phyloP scores from a whole-genome alignment of 2,329 filamentous ascomycete species.

The Nemania abortiva region DNA sequence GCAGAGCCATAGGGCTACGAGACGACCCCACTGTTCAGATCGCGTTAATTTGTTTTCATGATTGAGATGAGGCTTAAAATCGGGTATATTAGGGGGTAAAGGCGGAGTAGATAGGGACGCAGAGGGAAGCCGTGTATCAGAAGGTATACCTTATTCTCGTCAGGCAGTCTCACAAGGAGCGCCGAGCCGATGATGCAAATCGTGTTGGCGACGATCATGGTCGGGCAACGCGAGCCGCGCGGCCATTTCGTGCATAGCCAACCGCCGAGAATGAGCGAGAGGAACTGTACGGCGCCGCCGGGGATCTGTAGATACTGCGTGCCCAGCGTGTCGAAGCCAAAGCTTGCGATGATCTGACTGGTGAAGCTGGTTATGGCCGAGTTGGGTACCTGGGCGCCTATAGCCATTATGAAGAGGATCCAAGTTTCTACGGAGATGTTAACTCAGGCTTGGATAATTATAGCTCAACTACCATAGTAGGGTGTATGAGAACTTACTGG shows the following conservation, averaged over 20 bases:
- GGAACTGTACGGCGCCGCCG: slow-evolving; percentile 68
- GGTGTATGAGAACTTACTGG: slow-evolving; percentile 32
- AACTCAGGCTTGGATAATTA: background rate
- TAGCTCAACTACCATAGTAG: too few species aligned
- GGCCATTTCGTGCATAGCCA: slow-evolving; percentile 65
- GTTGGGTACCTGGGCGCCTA: slow-evolving; percentile 67
- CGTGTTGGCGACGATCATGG: slow-evolving; percentile 67
- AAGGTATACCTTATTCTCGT: slow-evolving; percentile 57
- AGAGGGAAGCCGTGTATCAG: background rate
- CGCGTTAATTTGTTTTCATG: background rate
- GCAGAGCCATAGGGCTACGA: slow-evolving; percentile 67
- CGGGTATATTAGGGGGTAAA: too few species aligned
- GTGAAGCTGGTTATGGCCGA: slow-evolving; percentile 64
- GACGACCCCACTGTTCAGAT: slow-evolving; percentile 60
- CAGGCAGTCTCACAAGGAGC: slow-evolving; percentile 64
- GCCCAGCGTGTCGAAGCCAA: slow-evolving; percentile 59
- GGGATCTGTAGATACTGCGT: slow-evolving; percentile 71
- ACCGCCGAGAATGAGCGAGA: slow-evolving; percentile 64
- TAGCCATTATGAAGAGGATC: slow-evolving; percentile 66
- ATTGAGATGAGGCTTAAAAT: background rate
- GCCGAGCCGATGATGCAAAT: slow-evolving; percentile 67
- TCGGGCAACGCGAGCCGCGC: slow-evolving; percentile 61
- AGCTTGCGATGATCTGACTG: slow-evolving; percentile 46
- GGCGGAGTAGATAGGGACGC: too few species aligned
- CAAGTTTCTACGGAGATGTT: slow-evolving; percentile 60